Base-by-base conservation (phyloP, 257 asterid genomes). In the Osmanthus fragrans region DNA sequence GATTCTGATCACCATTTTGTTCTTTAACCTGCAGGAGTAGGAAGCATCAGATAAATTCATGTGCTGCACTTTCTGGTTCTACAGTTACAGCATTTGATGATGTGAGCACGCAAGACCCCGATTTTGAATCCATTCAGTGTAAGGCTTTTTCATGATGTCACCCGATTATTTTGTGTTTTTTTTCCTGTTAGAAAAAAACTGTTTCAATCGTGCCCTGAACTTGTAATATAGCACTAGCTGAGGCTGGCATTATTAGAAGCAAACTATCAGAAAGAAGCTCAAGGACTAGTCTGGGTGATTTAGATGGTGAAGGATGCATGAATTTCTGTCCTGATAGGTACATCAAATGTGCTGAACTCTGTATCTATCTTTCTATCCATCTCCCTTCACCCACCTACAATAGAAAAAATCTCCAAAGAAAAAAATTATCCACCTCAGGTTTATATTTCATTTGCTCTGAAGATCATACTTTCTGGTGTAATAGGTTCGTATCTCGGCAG, bases 211-310 rank as follows among this genome's bases (percentile, higher is more conserved):
- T 79, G 72, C 78, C 51, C 73, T 18, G 7, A 75, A 76, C 71
- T 54, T 80, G 78, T 54, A 29, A 72, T 76, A 33, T 58, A 95
- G 99, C 97, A 74, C 85, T 95, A 34, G 98, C 97, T 18, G 99
- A 95, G 83, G 92, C 94, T 58, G 99, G 99, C 54, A 85, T 92
- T 65, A 74, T 91, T 77, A 84, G 89, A 73, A 95, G 99, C 97
- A 93, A 90, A 86, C 92, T 95, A 25, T 83, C 85, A 23, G 85
- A 72, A 49, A 82, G 72, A 81, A 79, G 70, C 36, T 40, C 40
- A 0, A 40, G 76, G 39, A 83, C 85, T 34, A 69, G 77, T 63
- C 72, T 32, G 18, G 73, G 83, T 82, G 77, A 73, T 70, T 74
- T 80, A 18, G 83, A 82, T 42, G 86, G 79, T 32, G 54, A 85